Base-by-base conservation (phyloP, 306 rosid species). In the Vigna hirtella region DNA sequence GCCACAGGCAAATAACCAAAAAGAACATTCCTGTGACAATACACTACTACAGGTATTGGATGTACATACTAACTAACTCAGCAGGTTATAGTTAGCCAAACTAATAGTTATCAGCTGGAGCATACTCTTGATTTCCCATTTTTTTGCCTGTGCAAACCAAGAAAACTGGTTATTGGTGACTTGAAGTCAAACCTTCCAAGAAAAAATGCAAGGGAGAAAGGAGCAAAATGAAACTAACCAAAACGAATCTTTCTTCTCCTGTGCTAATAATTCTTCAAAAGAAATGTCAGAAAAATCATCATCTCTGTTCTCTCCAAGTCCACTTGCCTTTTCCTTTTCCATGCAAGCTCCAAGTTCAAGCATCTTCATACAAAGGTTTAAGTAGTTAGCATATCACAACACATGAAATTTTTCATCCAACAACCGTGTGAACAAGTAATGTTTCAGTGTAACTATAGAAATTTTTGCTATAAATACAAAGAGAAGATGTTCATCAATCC, bases 201-300 rank as follows among this genome's bases (percentile, higher is more conserved):
- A 51, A 24, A 42, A 49, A 79, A 58, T 22, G 9, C 51, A 66
- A 4, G 53, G 11, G 51, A 9, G 28, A 66, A 64, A 26, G 14
- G 14, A 83, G 26, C 6, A 71, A 72, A 28, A 66, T 16, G 57
- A 58, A 66, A 85, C 97, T 64, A 22, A 95, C 98, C 98, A 95
- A 87, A 90, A 95, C 11, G 98, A 86, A 76, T 95, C 98, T 86
- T 95, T 92, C 86, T 94, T 95, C 71, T 92, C 98, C 79, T 87
- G 91, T 9, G 93, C 98, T 69, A 92, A 84, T 67, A 94, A 80
- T 69, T 94, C 98, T 82, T 94, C 98, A 77, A 94, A 92, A 10
- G 97, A 86, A 65, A 88, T 92, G 55, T 84, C 96, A 40, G 72
- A 15, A 73, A 70, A 88, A 40, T 89, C 93, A 1, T 83, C 67